These are phyloP conservation scores for Botrytis hyacinthi DNA, from an alignment of 2,329 filamentous ascomycete genomes.

Conservation along the genomic window DNA sequence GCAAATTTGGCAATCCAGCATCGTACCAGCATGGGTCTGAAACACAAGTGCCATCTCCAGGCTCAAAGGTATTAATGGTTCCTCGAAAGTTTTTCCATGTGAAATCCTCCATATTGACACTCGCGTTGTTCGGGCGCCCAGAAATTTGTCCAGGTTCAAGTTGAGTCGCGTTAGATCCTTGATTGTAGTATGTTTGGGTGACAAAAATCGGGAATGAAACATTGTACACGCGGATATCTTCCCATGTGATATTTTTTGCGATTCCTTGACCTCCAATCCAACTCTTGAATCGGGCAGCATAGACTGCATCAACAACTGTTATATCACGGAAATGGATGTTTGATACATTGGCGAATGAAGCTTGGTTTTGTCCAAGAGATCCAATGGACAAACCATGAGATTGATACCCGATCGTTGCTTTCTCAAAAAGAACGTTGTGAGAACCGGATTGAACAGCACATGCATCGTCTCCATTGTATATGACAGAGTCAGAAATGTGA, in stretches of 20 bases:
- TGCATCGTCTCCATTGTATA: conserved; percentile 47
- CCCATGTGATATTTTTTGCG: conserved; percentile 46
- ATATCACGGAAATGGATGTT: conserved; percentile 45
- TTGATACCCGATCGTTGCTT: conserved; percentile 45
- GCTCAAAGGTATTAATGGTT: conserved; percentile 44
- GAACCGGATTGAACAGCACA: conserved; percentile 43
- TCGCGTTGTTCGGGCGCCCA: conserved; percentile 41
- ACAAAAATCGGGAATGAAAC: conserved; percentile 48
- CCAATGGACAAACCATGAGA: conserved; percentile 47
- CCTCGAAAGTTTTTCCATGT: conserved; percentile 44
- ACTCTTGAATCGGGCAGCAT: conserved; percentile 46
- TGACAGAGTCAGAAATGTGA: conserved; percentile 36
- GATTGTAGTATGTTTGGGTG: conserved; percentile 47
- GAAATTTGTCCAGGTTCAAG: conserved; percentile 31
- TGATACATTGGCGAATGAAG: conserved; percentile 41
- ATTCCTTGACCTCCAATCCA: conserved; percentile 45
- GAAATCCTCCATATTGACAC: conserved; percentile 45
- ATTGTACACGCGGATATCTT: conserved; percentile 45
- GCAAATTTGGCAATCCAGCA: conserved; percentile 40
- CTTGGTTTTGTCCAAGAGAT: conserved; percentile 42
- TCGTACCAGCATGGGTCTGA: conserved; percentile 47
- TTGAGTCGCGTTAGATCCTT: conserved; percentile 39
- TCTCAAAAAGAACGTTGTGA: conserved; percentile 42
- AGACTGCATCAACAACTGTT: conserved; percentile 44
- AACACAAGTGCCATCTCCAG: conserved; percentile 45